Percentiles rank a stretch among this genome's conserved stretches.
Conservation (phyloP, 192 early-diverging fungal genomes). For the Haplosporangium gracile region DNA sequence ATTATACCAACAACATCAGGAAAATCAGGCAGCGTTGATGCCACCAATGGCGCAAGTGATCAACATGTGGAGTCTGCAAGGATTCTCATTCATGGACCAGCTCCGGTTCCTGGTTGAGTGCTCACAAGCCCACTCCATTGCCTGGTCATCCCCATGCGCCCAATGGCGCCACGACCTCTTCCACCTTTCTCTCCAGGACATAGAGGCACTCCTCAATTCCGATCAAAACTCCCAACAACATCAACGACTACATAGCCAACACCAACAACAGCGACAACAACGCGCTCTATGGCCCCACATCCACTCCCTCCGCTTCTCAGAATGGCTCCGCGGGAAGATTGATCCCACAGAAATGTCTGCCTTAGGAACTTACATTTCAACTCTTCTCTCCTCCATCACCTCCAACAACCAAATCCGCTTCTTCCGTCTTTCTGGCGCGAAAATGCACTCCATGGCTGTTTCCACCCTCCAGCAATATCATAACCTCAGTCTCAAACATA, state of each 20-base stretch:
- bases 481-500: not conserved
- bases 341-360: not conserved
- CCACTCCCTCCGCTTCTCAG: not conserved
- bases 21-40: not conserved
- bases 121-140: not conserved
- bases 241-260: not conserved
- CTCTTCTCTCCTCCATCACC: not conserved
- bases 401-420: not conserved
- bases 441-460: not conserved
- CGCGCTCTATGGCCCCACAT: not conserved
- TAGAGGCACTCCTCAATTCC: not conserved
- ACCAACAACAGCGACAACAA: not conserved
- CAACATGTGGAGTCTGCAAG: not conserved
- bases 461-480: not conserved
- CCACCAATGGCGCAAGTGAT: not conserved
- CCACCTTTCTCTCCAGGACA: not conserved
- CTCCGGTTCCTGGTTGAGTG: not conserved
- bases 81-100: not conserved
- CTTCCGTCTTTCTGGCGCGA: not conserved
- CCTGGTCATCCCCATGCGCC: not conserved
- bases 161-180: slow-evolving; percentile 1
- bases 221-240: not conserved
- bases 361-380: not conserved
- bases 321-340: slow-evolving; percentile 1
- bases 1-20: not conserved